Evolutionary conservation across 805 yeast species (phyloP), one percentile per base, ranked within the genome.

Genomic region (Ogataea nakhonphanomensis): DNA sequence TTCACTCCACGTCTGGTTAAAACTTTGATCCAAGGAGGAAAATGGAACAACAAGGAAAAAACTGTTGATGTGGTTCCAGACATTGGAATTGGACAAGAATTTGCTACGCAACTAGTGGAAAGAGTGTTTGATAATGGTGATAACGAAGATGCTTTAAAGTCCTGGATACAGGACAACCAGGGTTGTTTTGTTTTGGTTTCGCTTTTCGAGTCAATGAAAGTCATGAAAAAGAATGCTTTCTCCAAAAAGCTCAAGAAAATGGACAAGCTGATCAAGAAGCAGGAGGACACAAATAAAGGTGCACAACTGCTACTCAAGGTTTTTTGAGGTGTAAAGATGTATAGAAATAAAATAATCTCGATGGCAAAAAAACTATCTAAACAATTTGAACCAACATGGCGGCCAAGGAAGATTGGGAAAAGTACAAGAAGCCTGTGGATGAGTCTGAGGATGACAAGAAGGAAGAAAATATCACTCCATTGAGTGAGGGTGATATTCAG

Each of bases 371-470:
- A 36, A 32, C 21, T 30, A 21, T 28, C 35, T 33, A 27, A 17
- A 37, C 22, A 38, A 10, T 22, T 24, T 25, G 21, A 34, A 17
- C 37, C 31, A 14, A 9, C 50, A 90, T 90, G 97, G 90, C 97
- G 46, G 96, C 97, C 53, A 93, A 89, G 72, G 93, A 89, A 42
- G 95, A 93, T 65, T 93, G 99, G 99, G 99, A 95, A 61, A 93
- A 93, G 64, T 88, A 87, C 67, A 83, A 81, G 61, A 84, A 93
- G 37, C 95, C 96, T n/a, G 74, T 71, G 32, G 96, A 84, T 50
- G 78, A 73, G 6, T 45, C 30, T 8, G 81, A 73, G 26, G 75
- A 69, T 12, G 71, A 73, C 42, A 70, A 70, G 39, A 69, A 72
- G 37, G 88, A 81, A 36, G 88, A 81, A 44, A 81, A 87, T 51